These are phyloP conservation scores for Xylaria castorea DNA, from an alignment of 495 filamentous ascomycete genomes.

Conservation along the genomic window DNA sequence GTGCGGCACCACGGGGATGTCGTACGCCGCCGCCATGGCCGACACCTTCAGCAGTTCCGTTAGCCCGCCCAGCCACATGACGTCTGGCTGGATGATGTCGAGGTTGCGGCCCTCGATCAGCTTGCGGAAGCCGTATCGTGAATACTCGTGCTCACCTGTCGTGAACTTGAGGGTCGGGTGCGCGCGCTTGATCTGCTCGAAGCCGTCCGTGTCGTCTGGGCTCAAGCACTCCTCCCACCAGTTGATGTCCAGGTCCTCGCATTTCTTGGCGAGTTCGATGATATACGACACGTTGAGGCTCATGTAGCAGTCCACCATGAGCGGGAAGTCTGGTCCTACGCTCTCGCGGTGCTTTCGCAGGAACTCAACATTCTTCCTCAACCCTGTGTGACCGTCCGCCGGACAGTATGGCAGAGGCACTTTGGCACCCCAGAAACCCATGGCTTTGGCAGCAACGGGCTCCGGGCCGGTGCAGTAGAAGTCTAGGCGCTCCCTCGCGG, in stretches of 20 bases:
- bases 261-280: conserved; percentile 84
- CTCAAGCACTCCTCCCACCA: conserved; percentile 96
- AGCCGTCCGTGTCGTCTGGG: conserved; percentile 90
- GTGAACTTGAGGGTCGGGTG: conserved; percentile 93
- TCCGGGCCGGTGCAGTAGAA: conserved; percentile 96
- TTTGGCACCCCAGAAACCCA: conserved; percentile 90
- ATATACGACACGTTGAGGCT: conserved; percentile 89
- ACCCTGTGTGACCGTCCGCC: conserved; percentile 79
- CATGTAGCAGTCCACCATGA: conserved; percentile 98
- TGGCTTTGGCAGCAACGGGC: conserved; percentile 74
- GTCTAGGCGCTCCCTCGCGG: conserved; percentile 76
- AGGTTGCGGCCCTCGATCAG: conserved; percentile 89
- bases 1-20: conserved; percentile 93
- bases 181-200: conserved; percentile 84
- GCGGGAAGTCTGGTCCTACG: conserved; percentile 86
- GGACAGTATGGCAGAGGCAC: conserved; percentile 87
- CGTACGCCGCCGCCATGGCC: conserved; percentile 87
- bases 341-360: conserved; percentile 81
- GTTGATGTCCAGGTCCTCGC: conserved; percentile 82
- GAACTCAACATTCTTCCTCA: conserved; percentile 89
- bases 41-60: conserved; percentile 90
- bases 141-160: conserved; percentile 94
- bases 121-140: conserved; percentile 91
- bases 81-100: conserved; percentile 92
- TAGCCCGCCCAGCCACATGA: conserved; percentile 95